Percentiles rank a stretch among this genome's conserved stretches.
These are phyloP conservation scores for Cephaloascus albidus DNA, from an alignment of 805 yeast genomes.

Conservation along the genomic window DNA sequence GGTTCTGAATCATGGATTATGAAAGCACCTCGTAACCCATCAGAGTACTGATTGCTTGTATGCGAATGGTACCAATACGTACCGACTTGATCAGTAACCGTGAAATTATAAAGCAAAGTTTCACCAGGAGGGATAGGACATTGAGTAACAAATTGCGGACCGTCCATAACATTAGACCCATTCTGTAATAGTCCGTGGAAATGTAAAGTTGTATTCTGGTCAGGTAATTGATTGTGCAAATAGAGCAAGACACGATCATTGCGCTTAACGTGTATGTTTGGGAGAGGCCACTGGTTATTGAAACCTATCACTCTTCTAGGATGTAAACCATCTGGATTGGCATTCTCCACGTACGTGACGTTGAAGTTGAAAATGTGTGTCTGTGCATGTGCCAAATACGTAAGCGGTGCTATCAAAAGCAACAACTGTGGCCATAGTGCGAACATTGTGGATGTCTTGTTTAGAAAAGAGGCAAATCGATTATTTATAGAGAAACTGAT, in stretches of 20 bases:
- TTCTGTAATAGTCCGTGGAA: conserved; percentile 36
- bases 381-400: conserved; percentile 9
- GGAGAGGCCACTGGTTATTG: conserved; percentile 39
- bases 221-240: conserved; percentile 21
- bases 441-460: no score
- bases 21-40: conserved; percentile 65
- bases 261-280: conserved; percentile 23
- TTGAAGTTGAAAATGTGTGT: conserved; percentile 26
- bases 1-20: conserved; percentile 47
- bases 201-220: conserved; percentile 28
- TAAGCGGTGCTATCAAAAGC: no score
- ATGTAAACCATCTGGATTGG: conserved; percentile 49
- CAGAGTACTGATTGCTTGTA: conserved; percentile 68
- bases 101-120: conserved; percentile 27
- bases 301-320: conserved; percentile 48
- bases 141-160: conserved; percentile 35
- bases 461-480: no score
- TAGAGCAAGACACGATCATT: conserved; percentile 30
- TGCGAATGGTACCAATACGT: conserved; percentile 73
- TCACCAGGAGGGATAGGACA: conserved; percentile 33
- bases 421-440: no score
- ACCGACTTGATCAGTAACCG: conserved; percentile 24
- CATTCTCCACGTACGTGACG: conserved; percentile 21
- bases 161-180: conserved; percentile 31
- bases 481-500: no score